Conservation (phyloP, 2,329 filamentous ascomycete genomes). For the Pseudogymnoascus verrucosus region DNA sequence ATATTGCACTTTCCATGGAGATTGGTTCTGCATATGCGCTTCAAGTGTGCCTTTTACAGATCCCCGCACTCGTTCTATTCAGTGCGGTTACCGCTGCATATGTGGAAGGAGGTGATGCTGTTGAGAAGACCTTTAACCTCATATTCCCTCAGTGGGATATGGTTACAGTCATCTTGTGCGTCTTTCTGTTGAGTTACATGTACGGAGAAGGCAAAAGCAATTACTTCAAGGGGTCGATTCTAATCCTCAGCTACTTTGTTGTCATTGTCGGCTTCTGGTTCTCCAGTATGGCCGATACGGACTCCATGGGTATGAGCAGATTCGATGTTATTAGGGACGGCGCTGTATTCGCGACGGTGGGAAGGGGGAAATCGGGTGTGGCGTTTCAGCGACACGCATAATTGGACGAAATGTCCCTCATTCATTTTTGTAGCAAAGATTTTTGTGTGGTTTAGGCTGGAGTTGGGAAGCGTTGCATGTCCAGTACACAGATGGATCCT, state of each 20-base stretch:
- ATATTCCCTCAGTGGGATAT: constrained; percentile 99
- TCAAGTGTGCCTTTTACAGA: constrained; percentile 90
- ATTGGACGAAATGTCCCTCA: background rate
- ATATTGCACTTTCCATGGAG: constrained; percentile 97
- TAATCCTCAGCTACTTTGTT: constrained; percentile 87
- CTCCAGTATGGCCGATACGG: constrained; percentile 43
- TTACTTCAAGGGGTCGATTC: constrained; percentile 97
- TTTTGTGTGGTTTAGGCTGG: background rate
- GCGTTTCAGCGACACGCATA: constrained; percentile 22
- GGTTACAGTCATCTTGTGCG: constrained; percentile 91
- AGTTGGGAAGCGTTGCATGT: background rate
- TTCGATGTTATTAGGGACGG: constrained; percentile 28
- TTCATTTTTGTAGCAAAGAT: background rate
- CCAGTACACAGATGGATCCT: background rate
- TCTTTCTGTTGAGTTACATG: constrained; percentile 94
- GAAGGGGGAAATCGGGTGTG: constrained; percentile 22
- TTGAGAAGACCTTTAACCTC: constrained; percentile 66
- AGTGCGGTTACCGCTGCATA: constrained; percentile 63
- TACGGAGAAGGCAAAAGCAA: constrained; percentile 99
- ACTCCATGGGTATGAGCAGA: constrained; percentile 25
- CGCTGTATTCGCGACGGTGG: constrained; percentile 28
- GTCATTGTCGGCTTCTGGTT: constrained; percentile 90
- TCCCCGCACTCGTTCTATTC: constrained; percentile 86
- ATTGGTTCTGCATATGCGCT: constrained; percentile 96
- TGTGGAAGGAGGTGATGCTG: constrained; percentile 45